These are phyloP conservation scores for Phaeotremella skinneri DNA, from an alignment of 768 basidiomycete genomes.

Conservation along the genomic window DNA sequence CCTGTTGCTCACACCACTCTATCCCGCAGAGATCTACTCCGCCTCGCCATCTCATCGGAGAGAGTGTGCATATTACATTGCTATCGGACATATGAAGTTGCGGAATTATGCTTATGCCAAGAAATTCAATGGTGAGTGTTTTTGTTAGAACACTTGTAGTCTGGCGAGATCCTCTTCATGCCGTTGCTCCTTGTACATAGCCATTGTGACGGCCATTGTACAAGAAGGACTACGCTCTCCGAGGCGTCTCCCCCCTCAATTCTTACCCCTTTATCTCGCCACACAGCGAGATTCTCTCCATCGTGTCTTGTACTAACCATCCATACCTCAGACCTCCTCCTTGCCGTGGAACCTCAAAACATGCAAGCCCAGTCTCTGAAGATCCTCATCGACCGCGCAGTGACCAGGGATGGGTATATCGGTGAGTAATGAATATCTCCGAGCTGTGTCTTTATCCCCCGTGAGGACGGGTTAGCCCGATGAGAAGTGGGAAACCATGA, in stretches of 20 bases:
- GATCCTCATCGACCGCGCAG: slow-evolving; percentile 79
- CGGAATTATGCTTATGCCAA: slow-evolving; percentile 88
- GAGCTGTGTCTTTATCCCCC: too few species aligned
- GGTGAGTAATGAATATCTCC: slow-evolving; percentile 30
- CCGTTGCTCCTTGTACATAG: neutral
- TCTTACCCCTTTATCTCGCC: slow-evolving; percentile 3
- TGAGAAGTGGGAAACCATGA: too few species aligned
- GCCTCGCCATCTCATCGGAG: slow-evolving; percentile 78
- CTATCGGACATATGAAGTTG: slow-evolving; percentile 95
- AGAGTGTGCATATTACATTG: slow-evolving; percentile 95
- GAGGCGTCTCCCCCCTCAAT: slow-evolving; percentile 2
- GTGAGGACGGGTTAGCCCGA: too few species aligned
- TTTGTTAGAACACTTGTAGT: too few species aligned
- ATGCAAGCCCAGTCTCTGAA: slow-evolving; percentile 84
- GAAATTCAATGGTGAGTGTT: slow-evolving; percentile 80
- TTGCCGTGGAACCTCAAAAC: slow-evolving; percentile 90
- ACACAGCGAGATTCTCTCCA: neutral
- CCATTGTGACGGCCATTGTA: too few species aligned
- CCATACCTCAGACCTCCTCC: slow-evolving; percentile 63
- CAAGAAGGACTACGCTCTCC: too few species aligned
- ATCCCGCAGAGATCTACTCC: slow-evolving; percentile 76
- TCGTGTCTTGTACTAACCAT: neutral
- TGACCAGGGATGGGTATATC: slow-evolving; percentile 92
- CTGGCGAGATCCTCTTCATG: too few species aligned
- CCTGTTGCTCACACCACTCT: neutral